phyloP scores from a whole-genome alignment of 2,329 filamentous ascomycete species.

The Apiospora arundinis region DNA sequence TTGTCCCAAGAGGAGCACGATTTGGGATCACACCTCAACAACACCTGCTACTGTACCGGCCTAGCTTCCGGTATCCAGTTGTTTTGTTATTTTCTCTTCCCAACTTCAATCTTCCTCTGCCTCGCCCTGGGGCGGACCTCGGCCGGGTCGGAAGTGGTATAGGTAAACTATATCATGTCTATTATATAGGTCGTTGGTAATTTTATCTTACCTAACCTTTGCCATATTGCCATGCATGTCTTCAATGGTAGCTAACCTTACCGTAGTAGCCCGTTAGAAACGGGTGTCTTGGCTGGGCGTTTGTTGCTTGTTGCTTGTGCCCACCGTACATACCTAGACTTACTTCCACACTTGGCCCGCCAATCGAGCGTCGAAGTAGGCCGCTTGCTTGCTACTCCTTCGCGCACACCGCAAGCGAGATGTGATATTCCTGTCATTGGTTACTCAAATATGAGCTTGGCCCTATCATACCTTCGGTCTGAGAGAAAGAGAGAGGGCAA shows the following conservation, averaged over 20 bases:
- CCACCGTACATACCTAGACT: constrained; percentile 1
- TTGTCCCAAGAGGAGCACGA: not conserved
- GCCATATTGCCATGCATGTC: not conserved
- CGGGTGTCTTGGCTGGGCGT: not conserved
- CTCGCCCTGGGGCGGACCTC: not conserved
- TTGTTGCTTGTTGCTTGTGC: not conserved
- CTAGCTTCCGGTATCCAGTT: constrained; percentile 12
- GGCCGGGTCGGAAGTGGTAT: not conserved
- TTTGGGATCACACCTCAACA: not conserved
- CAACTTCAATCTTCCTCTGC: no score
- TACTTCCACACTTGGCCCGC: not conserved
- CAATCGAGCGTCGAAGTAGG: not conserved
- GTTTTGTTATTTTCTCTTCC: not conserved
- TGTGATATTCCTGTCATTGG: not conserved
- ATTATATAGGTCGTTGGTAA: not conserved
- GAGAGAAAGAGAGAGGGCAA: not conserved
- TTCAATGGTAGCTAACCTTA: not conserved
- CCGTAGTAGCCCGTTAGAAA: constrained; percentile 11
- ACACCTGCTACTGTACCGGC: not conserved
- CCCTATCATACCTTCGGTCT: not conserved
- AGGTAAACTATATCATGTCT: not conserved
- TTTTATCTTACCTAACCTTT: not conserved
- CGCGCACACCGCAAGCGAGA: constrained; percentile 11
- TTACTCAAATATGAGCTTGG: not conserved
- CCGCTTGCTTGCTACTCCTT: not conserved